Base-by-base conservation (phyloP, 345 rosid species). In the Gossypium longicalyx region DNA sequence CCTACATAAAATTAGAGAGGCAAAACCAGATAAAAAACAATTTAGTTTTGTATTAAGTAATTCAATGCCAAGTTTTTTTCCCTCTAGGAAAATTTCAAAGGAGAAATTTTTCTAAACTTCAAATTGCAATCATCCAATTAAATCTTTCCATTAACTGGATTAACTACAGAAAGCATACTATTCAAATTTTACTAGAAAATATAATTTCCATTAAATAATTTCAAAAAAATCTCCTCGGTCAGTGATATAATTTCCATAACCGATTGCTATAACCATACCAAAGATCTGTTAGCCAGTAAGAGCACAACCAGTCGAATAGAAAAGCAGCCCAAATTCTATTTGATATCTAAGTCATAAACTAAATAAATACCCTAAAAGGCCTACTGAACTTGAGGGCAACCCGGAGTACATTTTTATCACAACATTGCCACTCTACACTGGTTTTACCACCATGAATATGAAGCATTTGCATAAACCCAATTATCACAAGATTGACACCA, bases 1-100 rank as follows among this genome's bases (percentile, higher is more conserved):
- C 90, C 94, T 90, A 45, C 9, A 41, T 12, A 59, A 67, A 66
- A 19, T 52, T 47, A 13, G 27, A 56, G 60, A 12, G 25, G 25
- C 12, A 44, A 23, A 67, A 48, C n/a, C 19, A 7, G 16, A 47
- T 16, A 25, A 67, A 47, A 65, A 41, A 4, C 48, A 43, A 59
- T 12, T 59, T 59, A 64, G 4, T 9, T 41, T 4, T 65, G 19
- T 43, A 65, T 43, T 15, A 65, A 65, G 51, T 25, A 44, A 65
- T n/a, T 64, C 34, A 17, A n/a, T 3, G 19, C 2, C 20, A 64
- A 41, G 16, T 22, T 8, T 61, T 38, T 10, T 11, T 4, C 27
- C 23, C 29, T 4, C 27, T 12, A 19, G 52, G 29, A 20, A 65
- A 41, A 43, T 65, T 41, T 43, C 25, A n/a, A 64, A 64, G 51